Base-by-base conservation (phyloP, 2,329 filamentous ascomycete genomes). In the Alternaria sp. region DNA sequence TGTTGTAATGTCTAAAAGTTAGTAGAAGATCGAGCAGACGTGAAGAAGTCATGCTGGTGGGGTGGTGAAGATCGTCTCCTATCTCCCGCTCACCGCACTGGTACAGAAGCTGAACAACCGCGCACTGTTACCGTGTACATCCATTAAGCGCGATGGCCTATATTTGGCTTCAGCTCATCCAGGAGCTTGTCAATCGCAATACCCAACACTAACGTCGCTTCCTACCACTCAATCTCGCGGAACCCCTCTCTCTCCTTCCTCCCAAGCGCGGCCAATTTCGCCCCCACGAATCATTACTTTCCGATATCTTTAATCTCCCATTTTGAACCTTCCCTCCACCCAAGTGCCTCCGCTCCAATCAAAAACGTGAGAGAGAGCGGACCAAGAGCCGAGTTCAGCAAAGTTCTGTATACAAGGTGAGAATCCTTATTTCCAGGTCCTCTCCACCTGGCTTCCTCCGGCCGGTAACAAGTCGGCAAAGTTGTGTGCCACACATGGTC, bases 211-310 rank as follows among this genome's bases (percentile, higher is more conserved):
- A 28, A 28, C 43, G 26, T 48, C 46, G 30, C 30, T 48, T 48
- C 18, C 30, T 24, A 34, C 38, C 3, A 49, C 12, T 26, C 30
- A 20, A 48, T 48, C 12, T 36, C 46, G 30, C 46, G 46, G 46
- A 48, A 36, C 18, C 46, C 20, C 30, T 12, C 30, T 18, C 46
- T 24, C 20, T 18, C 14, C 39, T 9, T 41, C 18, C 39, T 24
- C 7, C 30, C 30, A 36, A 49, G 46, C 46, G 32, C 46, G 32
- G 46, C 46, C 46, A 49, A 49, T 36, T 49, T 49, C 30, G 46
- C 46, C 46, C 46, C 46, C 46, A 49, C 46, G 46, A 49, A 49
- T 49, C 46, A 38, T 49, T 49, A 24, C 24, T 26, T 36, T 16
- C 32, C 46, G 20, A 20, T 42, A 24, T 24, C 46, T 36, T 36